A percentile compares a stretch with the other conserved stretches of the same genome.
Evolutionary conservation across 345 rosid genomes (phyloP).

Genomic region (Hibiscus trionum): DNA sequence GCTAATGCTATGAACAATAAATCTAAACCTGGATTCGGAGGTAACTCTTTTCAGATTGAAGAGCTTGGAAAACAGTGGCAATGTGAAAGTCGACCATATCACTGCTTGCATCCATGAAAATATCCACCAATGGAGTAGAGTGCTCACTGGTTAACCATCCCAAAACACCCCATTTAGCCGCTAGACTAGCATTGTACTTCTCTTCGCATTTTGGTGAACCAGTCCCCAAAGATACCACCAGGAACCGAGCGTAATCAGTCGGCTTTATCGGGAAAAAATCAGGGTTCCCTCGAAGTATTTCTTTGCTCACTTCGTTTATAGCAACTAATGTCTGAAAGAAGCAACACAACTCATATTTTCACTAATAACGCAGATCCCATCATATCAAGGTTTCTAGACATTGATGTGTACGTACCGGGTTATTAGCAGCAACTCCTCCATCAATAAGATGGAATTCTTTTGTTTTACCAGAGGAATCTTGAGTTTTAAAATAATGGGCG

Average conservation of each 20-base stretch:
- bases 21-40: constrained; percentile 5
- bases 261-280: constrained; percentile 42
- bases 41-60: constrained; percentile 23
- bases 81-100: constrained; percentile 62
- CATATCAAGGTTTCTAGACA: too few species aligned
- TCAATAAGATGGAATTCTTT: constrained; percentile 60
- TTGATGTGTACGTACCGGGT: constrained; percentile 32
- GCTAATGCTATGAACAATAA: background rate
- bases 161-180: constrained; percentile 56
- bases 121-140: constrained; percentile 50
- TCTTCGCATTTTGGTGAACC: constrained; percentile 32
- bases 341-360: background rate
- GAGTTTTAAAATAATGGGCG: constrained; percentile 35
- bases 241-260: constrained; percentile 38
- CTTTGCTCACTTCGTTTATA: constrained; percentile 35
- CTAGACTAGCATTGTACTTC: constrained; percentile 33
- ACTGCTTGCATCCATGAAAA: constrained; percentile 49
- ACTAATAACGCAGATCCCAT: background rate
- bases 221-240: constrained; percentile 60
- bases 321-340: constrained; percentile 24
- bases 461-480: constrained; percentile 22
- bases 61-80: constrained; percentile 39
- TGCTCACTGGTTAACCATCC: constrained; percentile 50
- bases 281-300: constrained; percentile 26
- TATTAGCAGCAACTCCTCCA: constrained; percentile 75